Percentiles rank a stretch among this genome's conserved stretches.
These are phyloP conservation scores for Hyaloscypha bicolor DNA, from an alignment of 495 filamentous ascomycete species.

Conservation along the genomic window DNA sequence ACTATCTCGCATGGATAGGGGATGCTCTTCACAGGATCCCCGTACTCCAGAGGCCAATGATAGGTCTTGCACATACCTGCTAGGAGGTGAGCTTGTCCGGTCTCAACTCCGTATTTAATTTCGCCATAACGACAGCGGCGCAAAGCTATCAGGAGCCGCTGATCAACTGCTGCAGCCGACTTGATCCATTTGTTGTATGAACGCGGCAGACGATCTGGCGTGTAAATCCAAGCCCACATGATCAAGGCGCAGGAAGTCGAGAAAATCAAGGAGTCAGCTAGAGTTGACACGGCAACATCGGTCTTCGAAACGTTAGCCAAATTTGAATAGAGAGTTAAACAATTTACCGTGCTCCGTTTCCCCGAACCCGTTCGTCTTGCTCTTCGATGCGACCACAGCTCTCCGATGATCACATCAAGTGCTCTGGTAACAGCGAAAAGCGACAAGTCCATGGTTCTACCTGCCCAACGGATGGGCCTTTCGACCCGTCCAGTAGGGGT, in stretches of 20 bases:
- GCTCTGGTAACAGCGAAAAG: constrained; percentile 79
- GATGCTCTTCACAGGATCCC: constrained; percentile 70
- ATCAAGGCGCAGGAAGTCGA: constrained; percentile 75
- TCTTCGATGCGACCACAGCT: constrained; percentile 61
- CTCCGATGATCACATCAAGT: constrained; percentile 68
- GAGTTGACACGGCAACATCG: constrained; percentile 39
- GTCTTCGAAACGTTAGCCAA: background rate
- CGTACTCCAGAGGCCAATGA: constrained; percentile 68
- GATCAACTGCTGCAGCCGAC: constrained; percentile 77
- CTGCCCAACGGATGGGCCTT: constrained; percentile 54
- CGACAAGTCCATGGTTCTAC: constrained; percentile 84
- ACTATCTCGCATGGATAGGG: constrained; percentile 89
- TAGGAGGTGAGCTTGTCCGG: constrained; percentile 70
- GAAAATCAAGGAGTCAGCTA: constrained; percentile 74
- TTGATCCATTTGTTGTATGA: constrained; percentile 88
- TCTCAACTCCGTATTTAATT: constrained; percentile 78
- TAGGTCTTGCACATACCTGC: constrained; percentile 77
- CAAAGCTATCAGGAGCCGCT: constrained; percentile 73
- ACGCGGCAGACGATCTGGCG: constrained; percentile 65
- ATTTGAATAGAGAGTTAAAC: background rate
- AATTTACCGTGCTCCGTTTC: constrained; percentile 49
- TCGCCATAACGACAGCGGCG: constrained; percentile 63
- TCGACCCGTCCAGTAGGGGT: constrained; percentile 31
- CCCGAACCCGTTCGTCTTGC: constrained; percentile 38
- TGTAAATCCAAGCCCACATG: constrained; percentile 89